Conservation (phyloP, 495 filamentous ascomycete genomes). For the Melanomma pulvis-pyrius region DNA sequence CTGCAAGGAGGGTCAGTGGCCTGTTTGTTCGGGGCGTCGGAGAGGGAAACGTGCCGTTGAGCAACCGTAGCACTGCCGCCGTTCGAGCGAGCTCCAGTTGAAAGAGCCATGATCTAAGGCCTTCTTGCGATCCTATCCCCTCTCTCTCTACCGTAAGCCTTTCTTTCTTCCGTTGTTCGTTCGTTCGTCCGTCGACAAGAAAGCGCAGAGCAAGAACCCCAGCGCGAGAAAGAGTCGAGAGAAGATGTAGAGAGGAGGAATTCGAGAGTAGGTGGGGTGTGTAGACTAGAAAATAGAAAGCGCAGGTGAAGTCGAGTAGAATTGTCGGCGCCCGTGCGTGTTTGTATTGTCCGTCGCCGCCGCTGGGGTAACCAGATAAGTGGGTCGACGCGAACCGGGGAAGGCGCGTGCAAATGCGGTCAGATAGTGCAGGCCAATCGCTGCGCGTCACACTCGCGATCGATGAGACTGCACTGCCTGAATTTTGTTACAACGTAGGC, state of each 20-base stretch:
- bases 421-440: constrained; percentile 14
- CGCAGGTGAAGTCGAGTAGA: not conserved
- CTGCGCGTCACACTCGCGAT: constrained; percentile 19
- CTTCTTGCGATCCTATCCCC: not conserved
- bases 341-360: not conserved
- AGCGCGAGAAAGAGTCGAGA: not conserved
- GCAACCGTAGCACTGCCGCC: constrained; percentile 22
- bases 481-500: too few species aligned
- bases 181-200: not conserved
- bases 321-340: not conserved
- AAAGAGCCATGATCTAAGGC: constrained; percentile 20
- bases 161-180: too few species aligned
- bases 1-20: constrained; percentile 50
- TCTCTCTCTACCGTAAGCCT: not conserved
- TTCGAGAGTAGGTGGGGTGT: not conserved
- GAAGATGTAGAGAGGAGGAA: not conserved
- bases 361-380: not conserved
- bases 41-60: constrained; percentile 23
- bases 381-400: not conserved
- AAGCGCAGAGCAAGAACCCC: not conserved
- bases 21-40: not conserved
- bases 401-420: not conserved
- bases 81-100: constrained; percentile 12
- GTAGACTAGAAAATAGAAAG: not conserved
- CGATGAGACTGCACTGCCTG: not conserved